Conservation (phyloP, 1,284 basidiomycete species). For the Boletus smithii region DNA sequence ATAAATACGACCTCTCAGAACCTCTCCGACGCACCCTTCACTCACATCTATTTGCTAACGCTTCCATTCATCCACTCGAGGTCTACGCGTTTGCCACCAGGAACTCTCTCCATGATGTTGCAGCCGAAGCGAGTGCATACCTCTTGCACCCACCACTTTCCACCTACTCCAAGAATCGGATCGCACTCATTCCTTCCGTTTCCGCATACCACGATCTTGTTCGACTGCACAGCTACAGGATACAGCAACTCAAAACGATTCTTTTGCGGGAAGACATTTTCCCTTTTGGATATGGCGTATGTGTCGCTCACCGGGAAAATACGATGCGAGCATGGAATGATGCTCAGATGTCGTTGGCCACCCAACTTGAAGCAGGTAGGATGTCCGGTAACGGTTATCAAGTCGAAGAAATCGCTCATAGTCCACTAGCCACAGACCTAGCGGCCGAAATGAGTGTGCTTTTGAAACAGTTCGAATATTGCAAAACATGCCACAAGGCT, state of each 20-base stretch:
- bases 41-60: constrained; percentile 55
- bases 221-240: constrained; percentile 52
- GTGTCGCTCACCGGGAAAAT: constrained; percentile 44
- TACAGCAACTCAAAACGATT: constrained; percentile 46
- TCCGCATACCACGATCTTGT: constrained; percentile 58
- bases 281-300: constrained; percentile 64
- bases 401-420: constrained; percentile 8
- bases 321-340: constrained; percentile 49
- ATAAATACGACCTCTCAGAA: constrained; percentile 58
- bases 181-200: constrained; percentile 51
- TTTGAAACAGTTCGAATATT: constrained; percentile 41
- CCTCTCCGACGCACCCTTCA: constrained; percentile 41
- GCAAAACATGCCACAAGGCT: constrained; percentile 53
- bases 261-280: constrained; percentile 58
- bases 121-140: constrained; percentile 53
- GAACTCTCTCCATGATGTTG: constrained; percentile 43
- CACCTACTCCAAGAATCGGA: constrained; percentile 48
- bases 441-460: constrained; percentile 55
- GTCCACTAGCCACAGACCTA: constrained; percentile 52
- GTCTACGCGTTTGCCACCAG: constrained; percentile 54
- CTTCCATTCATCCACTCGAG: constrained; percentile 45
- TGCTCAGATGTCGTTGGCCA: constrained; percentile 38
- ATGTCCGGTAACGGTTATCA: neutral
- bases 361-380: constrained; percentile 51
- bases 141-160: constrained; percentile 50